These are phyloP conservation scores for Termitomyces heimii DNA, from an alignment of 768 basidiomycete genomes.

Conservation along the genomic window DNA sequence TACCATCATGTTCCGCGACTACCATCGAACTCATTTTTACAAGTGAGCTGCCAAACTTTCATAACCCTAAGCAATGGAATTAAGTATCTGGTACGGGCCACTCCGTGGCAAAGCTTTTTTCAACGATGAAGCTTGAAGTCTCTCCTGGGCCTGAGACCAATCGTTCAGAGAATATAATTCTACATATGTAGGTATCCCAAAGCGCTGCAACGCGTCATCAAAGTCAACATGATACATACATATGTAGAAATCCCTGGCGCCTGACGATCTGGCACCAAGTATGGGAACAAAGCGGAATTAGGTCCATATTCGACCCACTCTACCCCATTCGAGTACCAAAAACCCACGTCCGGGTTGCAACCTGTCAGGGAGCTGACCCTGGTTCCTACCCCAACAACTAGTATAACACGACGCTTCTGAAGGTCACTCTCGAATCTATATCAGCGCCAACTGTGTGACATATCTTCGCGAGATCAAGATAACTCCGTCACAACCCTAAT, in stretches of 20 bases:
- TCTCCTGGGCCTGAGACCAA: not conserved
- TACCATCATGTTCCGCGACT: not conserved
- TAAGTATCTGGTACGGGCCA: not conserved
- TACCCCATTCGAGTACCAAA: not conserved
- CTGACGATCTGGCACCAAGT: not conserved
- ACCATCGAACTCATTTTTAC: not conserved
- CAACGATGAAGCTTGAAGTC: not conserved
- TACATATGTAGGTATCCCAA: not conserved
- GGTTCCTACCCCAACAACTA: not conserved
- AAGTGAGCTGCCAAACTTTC: too few relatives aligned
- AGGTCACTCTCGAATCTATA: not conserved
- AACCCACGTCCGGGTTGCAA: not conserved
- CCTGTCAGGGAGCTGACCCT: not conserved
- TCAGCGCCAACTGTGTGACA: not conserved
- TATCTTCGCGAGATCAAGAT: too few relatives aligned
- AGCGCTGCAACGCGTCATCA: not conserved
- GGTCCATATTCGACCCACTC: not conserved
- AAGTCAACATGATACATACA: not conserved
- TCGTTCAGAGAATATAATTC: not conserved
- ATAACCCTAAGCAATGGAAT: not conserved
- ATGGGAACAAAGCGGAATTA: not conserved
- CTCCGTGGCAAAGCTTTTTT: not conserved
- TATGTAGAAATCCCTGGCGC: not conserved
- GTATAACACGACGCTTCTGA: not conserved
- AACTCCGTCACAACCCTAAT: too few relatives aligned